These are phyloP conservation scores for Saccharomycopsis sp. DNA, from an alignment of 805 yeast genomes.

Conservation along the genomic window DNA sequence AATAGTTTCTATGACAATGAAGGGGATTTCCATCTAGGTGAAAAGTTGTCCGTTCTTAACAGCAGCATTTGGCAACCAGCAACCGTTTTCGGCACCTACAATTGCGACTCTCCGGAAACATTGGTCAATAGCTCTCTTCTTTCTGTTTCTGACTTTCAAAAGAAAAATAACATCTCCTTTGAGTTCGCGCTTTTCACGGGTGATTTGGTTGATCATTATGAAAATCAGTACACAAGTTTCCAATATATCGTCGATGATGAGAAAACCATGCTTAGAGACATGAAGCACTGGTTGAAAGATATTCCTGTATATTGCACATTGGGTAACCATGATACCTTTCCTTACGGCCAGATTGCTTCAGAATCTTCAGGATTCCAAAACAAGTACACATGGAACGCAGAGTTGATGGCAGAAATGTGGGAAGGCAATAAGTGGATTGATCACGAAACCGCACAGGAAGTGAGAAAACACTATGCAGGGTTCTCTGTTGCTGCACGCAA, in stretches of 20 bases:
- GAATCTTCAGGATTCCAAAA: constrained; percentile 35
- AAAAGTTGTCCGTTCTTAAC: constrained; percentile 22
- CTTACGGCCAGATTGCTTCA: constrained; percentile 63
- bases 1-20: constrained; percentile 27
- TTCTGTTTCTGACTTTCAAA: constrained; percentile 31
- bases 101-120: constrained; percentile 58
- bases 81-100: constrained; percentile 49
- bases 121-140: constrained; percentile 50
- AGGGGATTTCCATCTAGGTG: constrained; percentile 27
- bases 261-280: constrained; percentile 38
- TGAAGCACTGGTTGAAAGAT: constrained; percentile 40
- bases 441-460: constrained; percentile 28
- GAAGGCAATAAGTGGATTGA: constrained; percentile 38
- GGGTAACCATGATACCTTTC: constrained; percentile 69
- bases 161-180: constrained; percentile 31
- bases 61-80: constrained; percentile 41
- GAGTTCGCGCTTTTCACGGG: constrained; percentile 66
- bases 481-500: constrained; percentile 43
- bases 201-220: constrained; percentile 64
- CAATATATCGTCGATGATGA: constrained; percentile 46
- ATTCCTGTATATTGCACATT: constrained; percentile 53
- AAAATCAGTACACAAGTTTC: constrained; percentile 34
- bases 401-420: constrained; percentile 42
- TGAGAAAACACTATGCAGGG: constrained; percentile 49
- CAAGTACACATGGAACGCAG: constrained; percentile 35